These are phyloP conservation scores for Carex parvula DNA, from an alignment of 176 grass and related monocot species.

Conservation along the genomic window DNA sequence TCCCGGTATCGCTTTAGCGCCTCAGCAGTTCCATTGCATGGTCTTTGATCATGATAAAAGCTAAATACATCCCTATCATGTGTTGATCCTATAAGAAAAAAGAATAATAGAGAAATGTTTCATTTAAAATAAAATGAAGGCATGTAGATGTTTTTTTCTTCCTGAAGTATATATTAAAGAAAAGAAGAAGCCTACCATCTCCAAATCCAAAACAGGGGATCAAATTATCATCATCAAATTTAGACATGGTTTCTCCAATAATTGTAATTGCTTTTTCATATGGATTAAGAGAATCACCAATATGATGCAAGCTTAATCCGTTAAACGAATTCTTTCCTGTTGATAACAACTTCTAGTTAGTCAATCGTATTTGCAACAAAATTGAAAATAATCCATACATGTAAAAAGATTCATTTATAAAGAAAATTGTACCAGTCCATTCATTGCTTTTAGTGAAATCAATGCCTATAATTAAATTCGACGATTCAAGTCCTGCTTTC, in stretches of 20 bases:
- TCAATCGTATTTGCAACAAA: neutral
- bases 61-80: constrained; percentile 85
- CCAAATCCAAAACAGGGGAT: constrained; percentile 98
- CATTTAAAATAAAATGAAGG: neutral
- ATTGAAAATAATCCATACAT: neutral
- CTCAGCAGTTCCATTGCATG: constrained; percentile 81
- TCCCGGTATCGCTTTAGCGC: constrained; percentile 57
- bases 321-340: constrained; percentile 86
- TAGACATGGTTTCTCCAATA: constrained; percentile 71
- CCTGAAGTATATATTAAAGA: neutral
- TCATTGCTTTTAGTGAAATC: constrained; percentile 99
- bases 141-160: neutral
- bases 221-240: constrained; percentile 94
- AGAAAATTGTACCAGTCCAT: constrained; percentile 55
- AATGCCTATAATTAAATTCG: constrained; percentile 83
- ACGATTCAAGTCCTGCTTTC: constrained; percentile 79
- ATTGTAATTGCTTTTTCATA: constrained; percentile 95
- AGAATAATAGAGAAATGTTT: neutral
- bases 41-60: constrained; percentile 67
- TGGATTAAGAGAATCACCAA: constrained; percentile 63
- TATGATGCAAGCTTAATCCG: constrained; percentile 75
- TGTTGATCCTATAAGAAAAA: constrained; percentile 57
- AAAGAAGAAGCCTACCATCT: constrained; percentile 51
- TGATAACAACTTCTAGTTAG: neutral
- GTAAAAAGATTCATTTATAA: neutral